Evolutionary conservation across 768 basidiomycete species (phyloP), one percentile per base, ranked within the genome.

Genomic region (Phlegmacium glaucopus): DNA sequence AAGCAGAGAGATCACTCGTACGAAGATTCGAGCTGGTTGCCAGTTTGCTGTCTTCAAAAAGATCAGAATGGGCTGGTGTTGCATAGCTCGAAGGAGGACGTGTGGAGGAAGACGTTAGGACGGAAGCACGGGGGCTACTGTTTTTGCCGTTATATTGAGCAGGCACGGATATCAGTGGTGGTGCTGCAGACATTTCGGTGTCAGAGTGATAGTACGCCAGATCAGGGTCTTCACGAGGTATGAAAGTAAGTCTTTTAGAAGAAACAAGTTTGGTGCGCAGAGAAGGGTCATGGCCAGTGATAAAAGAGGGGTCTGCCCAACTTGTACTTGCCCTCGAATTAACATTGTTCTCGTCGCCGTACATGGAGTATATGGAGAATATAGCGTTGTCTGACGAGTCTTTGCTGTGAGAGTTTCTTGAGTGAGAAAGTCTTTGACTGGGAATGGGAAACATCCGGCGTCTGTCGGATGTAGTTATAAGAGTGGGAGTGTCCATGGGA

Each of bases 291-390:
- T 49, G 48, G 39, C 47, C 39, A 25, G 55, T 38, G 15, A 55
- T 48, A 17, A 54, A 46, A 32, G 61, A 40, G 30, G 44, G 44
- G 28, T 42, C 28, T n/a, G 62, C 58, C 76, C 78, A 82, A 70
- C 76, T 77, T 43, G 70, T 63, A 43, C 68, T 67, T 7, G 56
- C 51, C 35, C 47, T 48, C 12, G n/a, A n/a, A n/a, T n/a, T n/a
- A n/a, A n/a, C n/a, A n/a, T 55, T 61, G 51, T 46, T 62, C 48
- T 82, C 79, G 61, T 84, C 83, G 44, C 80, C 80, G 63, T 92
- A 92, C 89, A 90, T 90, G 41, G 86, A 89, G 63, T 90, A 92
- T 47, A 92, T 91, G 44, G 86, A 83, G 61, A 85, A 81, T 60
- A 91, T 87, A 10, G 87, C 80, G 41, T 85, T 80, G 57, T 88